phyloP scores from a whole-genome alignment of 345 rosid species.

The Melaleuca quinquenervia region DNA sequence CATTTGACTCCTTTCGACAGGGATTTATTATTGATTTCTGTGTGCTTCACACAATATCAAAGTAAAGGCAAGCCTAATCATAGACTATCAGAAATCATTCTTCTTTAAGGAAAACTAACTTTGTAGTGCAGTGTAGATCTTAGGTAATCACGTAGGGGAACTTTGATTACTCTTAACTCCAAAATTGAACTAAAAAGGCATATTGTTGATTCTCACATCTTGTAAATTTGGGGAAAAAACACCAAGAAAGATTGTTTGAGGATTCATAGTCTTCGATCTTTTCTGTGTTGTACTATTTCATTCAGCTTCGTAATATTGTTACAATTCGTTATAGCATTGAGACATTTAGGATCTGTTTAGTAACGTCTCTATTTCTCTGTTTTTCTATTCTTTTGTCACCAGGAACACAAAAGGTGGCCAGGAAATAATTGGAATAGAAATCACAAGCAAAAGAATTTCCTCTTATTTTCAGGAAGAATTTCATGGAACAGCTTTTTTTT shows the following conservation, averaged over 20 bases:
- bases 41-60: not conserved
- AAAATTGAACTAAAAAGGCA: not conserved
- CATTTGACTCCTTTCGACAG: not conserved
- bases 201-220: not conserved
- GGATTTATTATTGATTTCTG: not conserved
- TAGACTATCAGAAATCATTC: not conserved
- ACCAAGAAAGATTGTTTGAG: not conserved
- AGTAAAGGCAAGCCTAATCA: not conserved
- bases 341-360: not conserved
- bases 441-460: no score
- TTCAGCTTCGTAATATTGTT: not conserved
- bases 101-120: not conserved
- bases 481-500: no score
- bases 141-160: not conserved
- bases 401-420: no score
- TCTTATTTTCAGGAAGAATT: no score
- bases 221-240: not conserved
- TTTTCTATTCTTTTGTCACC: no score
- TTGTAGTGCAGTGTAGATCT: not conserved
- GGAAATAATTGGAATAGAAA: no score
- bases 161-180: not conserved
- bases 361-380: no score
- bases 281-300: not conserved
- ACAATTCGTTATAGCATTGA: not conserved
- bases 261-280: not conserved